Evolutionary conservation across 2,329 filamentous ascomycete species (phyloP).

Genomic region (Cladosporium cucumerinum): DNA sequence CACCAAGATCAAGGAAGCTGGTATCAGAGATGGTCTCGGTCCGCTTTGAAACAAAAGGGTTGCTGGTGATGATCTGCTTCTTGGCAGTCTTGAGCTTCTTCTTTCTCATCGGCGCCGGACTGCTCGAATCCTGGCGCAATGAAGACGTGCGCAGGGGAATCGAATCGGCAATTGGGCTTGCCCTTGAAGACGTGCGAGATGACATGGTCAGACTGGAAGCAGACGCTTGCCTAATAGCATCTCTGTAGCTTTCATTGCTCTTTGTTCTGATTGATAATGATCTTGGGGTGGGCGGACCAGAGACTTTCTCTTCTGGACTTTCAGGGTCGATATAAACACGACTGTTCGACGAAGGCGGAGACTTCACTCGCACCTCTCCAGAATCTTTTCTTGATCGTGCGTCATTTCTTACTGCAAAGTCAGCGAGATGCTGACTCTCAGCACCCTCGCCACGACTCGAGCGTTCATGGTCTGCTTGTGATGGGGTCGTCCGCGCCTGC

Average conservation of each 20-base stretch:
- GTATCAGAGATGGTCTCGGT: constrained; percentile 32
- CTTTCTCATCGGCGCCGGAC: constrained; percentile 26
- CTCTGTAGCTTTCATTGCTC: constrained; percentile 14
- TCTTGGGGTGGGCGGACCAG: constrained; percentile 8
- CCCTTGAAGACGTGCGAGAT: constrained; percentile 16
- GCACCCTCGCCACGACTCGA: neutral
- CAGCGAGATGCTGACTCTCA: constrained; percentile 6
- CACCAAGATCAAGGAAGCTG: constrained; percentile 35
- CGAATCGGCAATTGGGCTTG: constrained; percentile 32
- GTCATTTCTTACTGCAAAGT: neutral
- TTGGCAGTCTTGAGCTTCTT: constrained; percentile 24
- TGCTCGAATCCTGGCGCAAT: constrained; percentile 30
- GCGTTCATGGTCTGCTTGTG: neutral
- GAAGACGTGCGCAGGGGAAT: constrained; percentile 36
- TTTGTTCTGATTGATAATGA: constrained; percentile 12
- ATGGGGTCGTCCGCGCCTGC: constrained; percentile 19
- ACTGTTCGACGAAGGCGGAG: neutral
- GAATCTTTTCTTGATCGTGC: neutral
- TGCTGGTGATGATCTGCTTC: constrained; percentile 13
- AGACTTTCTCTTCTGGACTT: neutral
- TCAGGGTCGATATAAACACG: constrained; percentile 12
- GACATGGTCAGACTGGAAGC: constrained; percentile 4
- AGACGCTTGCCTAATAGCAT: constrained; percentile 2
- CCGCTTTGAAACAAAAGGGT: constrained; percentile 15
- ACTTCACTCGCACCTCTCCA: constrained; percentile 5